Base-by-base conservation (phyloP, 352 stramenopile genomes). In the Phytopythium montanum region DNA sequence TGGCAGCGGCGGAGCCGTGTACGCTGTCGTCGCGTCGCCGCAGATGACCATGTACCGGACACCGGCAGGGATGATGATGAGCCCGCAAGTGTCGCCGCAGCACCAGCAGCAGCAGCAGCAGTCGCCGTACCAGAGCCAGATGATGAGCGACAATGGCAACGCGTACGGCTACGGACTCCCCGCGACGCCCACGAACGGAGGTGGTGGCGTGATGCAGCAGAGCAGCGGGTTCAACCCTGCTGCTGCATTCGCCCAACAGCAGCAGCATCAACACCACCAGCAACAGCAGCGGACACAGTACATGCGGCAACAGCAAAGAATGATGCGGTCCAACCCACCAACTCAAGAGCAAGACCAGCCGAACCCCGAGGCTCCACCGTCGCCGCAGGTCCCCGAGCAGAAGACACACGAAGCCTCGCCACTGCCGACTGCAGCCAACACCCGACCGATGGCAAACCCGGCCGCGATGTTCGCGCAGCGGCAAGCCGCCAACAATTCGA, bases 381-480 rank as follows among this genome's bases (percentile, higher is more conserved):
- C 59, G 31, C 59, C 60, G 5, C 65, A 56, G 51, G 7, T 48
- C 28, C 16, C 69, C 39, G 57, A 51, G 18, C 28, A 14, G 66
- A 68, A 55, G 54, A 68, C 21, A 61, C 68, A 16, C 42, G 64
- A 41, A 51, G 44, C 53, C 14, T 18, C 39, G 23, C 41, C 38
- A 21, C 56, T 50, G 28, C 62, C 69, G 34, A 25, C 58, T 44
- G 28, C 51, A 26, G 16, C 25, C 18, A 51, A 36, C 60, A 56
- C 39, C 52, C 53, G 70, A 14, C 25, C 57, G 6, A 66, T 66
- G 45, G 42, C 70, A 16, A 91, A 87, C 56, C 77, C 79, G 8
- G 81, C 81, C 2, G 79, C 76, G 3, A 79, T 80, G 69, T 91
- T 87, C 60, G 77, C 75, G 41, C 77, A 75, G 50, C 71, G 61